A percentile compares a stretch with the other conserved stretches of the same genome.
Evolutionary conservation across 441 rosid genomes (phyloP).

Genomic region (Omphalea diandra): DNA sequence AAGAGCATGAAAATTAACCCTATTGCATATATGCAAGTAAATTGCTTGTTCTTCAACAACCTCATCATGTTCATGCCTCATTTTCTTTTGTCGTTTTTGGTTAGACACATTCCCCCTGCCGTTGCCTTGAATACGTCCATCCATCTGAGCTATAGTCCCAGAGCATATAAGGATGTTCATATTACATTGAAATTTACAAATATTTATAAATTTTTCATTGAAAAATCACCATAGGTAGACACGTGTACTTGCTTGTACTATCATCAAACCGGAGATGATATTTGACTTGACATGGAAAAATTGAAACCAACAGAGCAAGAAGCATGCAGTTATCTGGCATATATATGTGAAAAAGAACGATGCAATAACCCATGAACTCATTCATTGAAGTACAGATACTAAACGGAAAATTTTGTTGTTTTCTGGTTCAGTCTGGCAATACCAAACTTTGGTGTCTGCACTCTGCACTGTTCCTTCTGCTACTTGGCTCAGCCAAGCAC

Average conservation of each 20-base stretch:
- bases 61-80: background rate
- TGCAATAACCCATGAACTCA: background rate
- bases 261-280: no score
- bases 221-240: no score
- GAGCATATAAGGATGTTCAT: no score
- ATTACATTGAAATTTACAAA: no score
- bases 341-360: no score
- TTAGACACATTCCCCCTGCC: background rate
- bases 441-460: background rate
- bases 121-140: background rate
- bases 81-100: slow-evolving; percentile 9
- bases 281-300: background rate
- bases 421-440: background rate
- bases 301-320: background rate
- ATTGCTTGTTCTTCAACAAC: background rate
- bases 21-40: no score
- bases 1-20: background rate
- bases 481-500: background rate
- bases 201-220: no score
- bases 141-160: background rate
- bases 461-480: background rate
- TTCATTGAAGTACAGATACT: background rate
- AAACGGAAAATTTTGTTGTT: background rate
- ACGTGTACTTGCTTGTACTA: no score
- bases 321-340: background rate